phyloP scores from a whole-genome alignment of 2,329 filamentous ascomycete species.

The Dothistroma pini region DNA sequence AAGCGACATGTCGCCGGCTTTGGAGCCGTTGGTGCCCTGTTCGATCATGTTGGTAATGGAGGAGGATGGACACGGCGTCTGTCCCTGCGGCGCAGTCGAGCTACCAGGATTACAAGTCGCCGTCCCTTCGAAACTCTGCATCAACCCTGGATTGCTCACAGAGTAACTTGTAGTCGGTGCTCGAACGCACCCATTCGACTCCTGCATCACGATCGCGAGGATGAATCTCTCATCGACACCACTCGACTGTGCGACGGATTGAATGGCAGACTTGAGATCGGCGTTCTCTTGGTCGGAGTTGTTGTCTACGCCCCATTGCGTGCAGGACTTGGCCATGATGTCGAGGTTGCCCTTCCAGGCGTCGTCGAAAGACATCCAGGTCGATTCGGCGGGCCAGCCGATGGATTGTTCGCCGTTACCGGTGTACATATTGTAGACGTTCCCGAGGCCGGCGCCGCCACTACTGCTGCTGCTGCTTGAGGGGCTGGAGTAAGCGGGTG shows the following conservation, averaged over 20 bases:
- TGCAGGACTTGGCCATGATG: conserved; percentile 39
- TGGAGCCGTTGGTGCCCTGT: conserved; percentile 46
- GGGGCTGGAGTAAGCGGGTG: conserved; percentile 8
- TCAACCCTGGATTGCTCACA: conserved; percentile 46
- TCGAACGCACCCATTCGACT: conserved; percentile 47
- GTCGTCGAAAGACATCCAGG: conserved; percentile 28
- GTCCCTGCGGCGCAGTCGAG: conserved; percentile 19
- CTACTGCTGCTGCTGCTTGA: conserved; percentile 8
- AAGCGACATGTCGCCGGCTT: conserved; percentile 42
- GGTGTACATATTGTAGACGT: conserved; percentile 24
- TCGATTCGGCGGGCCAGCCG: conserved; percentile 28
- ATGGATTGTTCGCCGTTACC: conserved; percentile 21
- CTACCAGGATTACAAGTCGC: conserved; percentile 37
- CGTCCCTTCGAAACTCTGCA: conserved; percentile 44
- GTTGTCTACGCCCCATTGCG: conserved; percentile 34
- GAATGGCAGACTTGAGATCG: conserved; percentile 40
- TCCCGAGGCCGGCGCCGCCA: conserved; percentile 13
- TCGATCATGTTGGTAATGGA: conserved; percentile 41
- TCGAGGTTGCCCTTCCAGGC: conserved; percentile 37
- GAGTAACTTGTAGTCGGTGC: conserved; percentile 43
- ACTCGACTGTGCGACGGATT: conserved; percentile 29
- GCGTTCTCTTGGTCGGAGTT: conserved; percentile 40
- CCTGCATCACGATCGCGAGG: conserved; percentile 46
- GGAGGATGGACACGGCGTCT: conserved; percentile 40
- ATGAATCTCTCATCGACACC: conserved; percentile 43